Base-by-base conservation (phyloP, 495 filamentous ascomycete species). In the Usnea hakonensis region DNA sequence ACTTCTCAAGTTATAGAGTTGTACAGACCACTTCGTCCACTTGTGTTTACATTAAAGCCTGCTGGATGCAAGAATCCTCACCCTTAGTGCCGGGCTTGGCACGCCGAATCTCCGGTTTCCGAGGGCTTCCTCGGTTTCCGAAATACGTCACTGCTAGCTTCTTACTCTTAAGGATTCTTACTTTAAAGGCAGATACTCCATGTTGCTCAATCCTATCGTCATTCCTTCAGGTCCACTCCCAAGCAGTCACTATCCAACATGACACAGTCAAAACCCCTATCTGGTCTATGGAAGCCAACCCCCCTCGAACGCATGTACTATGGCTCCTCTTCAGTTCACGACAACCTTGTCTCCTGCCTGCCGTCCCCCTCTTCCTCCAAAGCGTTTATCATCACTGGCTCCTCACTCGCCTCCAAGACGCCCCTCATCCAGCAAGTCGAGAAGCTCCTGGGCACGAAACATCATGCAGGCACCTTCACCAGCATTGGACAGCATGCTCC, bases 371-470 rank as follows among this genome's bases (percentile, higher is more conserved):
- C 50, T 5, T 59, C 54, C 14, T 79, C 77, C 55, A 79, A 78
- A 69, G 79, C 76, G 14, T 81, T 80, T 68, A 77, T 81, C 63
- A 73, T 81, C 50, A 81, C 79, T 23, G 77, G 78, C 41, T 66
- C 61, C 23, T 80, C 79, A 2, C 72, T 81, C 17, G 75, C 76
- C 14, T 67, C 50, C 33, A 81, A 78, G 63, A 81, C 79, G 8
- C 57, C 70, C 0, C 70, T 81, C 21, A 70, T 81, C 55, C 68
- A 71, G 54, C 67, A 78, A 59, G 71, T 81, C 43, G 77, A 81
- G 68, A 33, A 68, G 13, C 68, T 80, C 23, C 70, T 81, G 9
- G 67, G 69, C 13, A 28, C 65, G 21, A 61, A 67, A 35, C 71
- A 73, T 58, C 77, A 79, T 63, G 77, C 75, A 6, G 78, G 76